Evolutionary conservation across 2,329 filamentous ascomycete species (phyloP), one percentile per base, ranked within the genome.

Genomic region (Coniella lustricola): DNA sequence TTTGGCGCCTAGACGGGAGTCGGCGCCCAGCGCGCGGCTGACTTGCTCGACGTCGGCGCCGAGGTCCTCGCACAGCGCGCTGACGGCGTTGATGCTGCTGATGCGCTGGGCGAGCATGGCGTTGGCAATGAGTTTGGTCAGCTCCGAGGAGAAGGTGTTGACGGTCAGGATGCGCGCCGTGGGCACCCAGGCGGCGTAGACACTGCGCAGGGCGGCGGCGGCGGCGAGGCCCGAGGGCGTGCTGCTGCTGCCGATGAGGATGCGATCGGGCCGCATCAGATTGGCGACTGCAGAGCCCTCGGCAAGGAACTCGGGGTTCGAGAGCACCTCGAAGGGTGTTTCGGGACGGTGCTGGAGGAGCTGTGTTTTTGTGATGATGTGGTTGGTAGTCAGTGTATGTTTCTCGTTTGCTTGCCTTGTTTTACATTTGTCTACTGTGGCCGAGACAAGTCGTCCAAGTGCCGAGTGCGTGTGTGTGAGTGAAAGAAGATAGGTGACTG

Each of bases 91-190:
- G 63, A 84, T 79, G 57, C 76, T 81, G 61, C 73, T 77, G 55
- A 84, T 82, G 36, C 80, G 69, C 57, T 84, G 81, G 0, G 80
- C 81, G 3, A 84, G 68, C 67, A 84, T 73, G 14, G 78, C 76
- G 55, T 84, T 84, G 14, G 79, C 77, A 3, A 76, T 77, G 0
- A 84, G 68, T 59, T 84, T 84, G 14, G 77, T 67, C 8, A 84
- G 69, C 59, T 84, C 80, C 0, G 79, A 79, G 2, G 77, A 81
- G 70, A 74, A 82, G 0, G 75, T 64, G 56, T 81, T 78, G 57
- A 79, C 74, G 12, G 72, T 75, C 7, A 82, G 64, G 54, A 84
- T 81, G 35, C 70, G 69, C 3, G 68, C 64, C 1, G 62, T 54
- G 0, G 74, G 67, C 2, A 84, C 72, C 80, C 80, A 84, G 13